Percentiles rank a stretch among this genome's conserved stretches.
phyloP scores from a whole-genome alignment of 2,329 filamentous ascomycete species.

The Microdochium paspali region DNA sequence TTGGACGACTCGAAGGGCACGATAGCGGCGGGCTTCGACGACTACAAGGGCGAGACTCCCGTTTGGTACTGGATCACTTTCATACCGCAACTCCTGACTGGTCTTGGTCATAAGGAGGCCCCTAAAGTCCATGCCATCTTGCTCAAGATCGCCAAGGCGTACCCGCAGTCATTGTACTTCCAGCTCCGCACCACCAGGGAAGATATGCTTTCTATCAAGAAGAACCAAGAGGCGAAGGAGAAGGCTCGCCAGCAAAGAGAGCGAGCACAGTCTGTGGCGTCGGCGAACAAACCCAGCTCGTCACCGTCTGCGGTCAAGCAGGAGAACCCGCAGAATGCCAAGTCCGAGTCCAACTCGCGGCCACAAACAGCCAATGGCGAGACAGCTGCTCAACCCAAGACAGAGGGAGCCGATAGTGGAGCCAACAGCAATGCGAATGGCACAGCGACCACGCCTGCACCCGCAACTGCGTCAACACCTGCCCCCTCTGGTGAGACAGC shows the following conservation, averaged over 20 bases:
- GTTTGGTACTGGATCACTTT: conserved; percentile 99
- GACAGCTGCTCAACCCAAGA: conserved; percentile 30
- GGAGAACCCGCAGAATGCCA: conserved; percentile 32
- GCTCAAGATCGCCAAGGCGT: conserved; percentile 88
- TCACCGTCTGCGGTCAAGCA: conserved; percentile 44
- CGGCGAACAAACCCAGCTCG: conserved; percentile 32
- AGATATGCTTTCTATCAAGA: conserved; percentile 88
- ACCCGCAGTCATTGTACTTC: conserved; percentile 94
- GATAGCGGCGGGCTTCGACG: conserved; percentile 80
- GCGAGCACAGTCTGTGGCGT: conserved; percentile 33
- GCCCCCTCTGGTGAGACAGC: conserved; percentile 5
- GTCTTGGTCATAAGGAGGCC: conserved; percentile 84
- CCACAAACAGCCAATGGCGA: conserved; percentile 43
- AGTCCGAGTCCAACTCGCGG: conserved; percentile 30
- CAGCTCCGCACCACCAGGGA: conserved; percentile 87
- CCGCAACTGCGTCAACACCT: neutral
- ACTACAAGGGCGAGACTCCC: conserved; percentile 93
- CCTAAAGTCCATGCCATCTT: conserved; percentile 78
- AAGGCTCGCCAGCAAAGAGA: conserved; percentile 37
- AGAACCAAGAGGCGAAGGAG: conserved; percentile 71
- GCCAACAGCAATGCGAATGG: neutral
- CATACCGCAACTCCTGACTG: conserved; percentile 90
- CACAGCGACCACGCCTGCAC: conserved; percentile 3
- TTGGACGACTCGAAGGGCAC: conserved; percentile 80
- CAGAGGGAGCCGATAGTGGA: conserved; percentile 27